phyloP scores from a whole-genome alignment of 202 grass and related monocot species.

The Zoysia matrella region DNA sequence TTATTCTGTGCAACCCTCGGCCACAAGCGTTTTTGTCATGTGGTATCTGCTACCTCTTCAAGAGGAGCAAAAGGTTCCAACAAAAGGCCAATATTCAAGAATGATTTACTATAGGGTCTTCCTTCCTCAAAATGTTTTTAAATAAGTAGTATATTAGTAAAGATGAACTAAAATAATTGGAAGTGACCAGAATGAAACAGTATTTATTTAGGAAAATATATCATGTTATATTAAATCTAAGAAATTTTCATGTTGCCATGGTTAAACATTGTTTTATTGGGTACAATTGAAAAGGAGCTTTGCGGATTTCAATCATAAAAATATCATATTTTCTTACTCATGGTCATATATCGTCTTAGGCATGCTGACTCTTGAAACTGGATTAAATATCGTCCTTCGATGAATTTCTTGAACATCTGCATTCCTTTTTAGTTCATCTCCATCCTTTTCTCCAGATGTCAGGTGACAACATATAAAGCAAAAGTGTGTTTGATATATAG shows the following conservation, averaged over 20 bases:
- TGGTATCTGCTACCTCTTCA: neutral
- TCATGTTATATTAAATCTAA: neutral
- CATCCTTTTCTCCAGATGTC: too few relatives aligned
- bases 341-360: conserved; percentile 83
- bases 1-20: neutral
- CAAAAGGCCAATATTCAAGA: conserved; percentile 6
- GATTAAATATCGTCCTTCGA: conserved; percentile 77
- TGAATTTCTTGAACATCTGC: too few relatives aligned
- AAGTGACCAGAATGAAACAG: neutral
- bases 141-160: neutral
- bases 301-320: neutral
- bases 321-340: conserved; percentile 59
- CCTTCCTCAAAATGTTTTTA: conserved; percentile 11
- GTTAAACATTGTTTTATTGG: neutral
- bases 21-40: neutral
- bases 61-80: neutral
- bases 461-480: too few relatives aligned
- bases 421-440: too few relatives aligned
- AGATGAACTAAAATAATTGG: conserved; percentile 4
- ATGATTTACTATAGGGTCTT: neutral
- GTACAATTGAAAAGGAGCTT: neutral
- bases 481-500: too few relatives aligned
- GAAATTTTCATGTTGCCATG: neutral
- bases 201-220: conserved; percentile 10
- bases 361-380: conserved; percentile 61